Evolutionary conservation across 169 alveolate genomes (phyloP).

Genomic region (Neospora caninum): DNA sequence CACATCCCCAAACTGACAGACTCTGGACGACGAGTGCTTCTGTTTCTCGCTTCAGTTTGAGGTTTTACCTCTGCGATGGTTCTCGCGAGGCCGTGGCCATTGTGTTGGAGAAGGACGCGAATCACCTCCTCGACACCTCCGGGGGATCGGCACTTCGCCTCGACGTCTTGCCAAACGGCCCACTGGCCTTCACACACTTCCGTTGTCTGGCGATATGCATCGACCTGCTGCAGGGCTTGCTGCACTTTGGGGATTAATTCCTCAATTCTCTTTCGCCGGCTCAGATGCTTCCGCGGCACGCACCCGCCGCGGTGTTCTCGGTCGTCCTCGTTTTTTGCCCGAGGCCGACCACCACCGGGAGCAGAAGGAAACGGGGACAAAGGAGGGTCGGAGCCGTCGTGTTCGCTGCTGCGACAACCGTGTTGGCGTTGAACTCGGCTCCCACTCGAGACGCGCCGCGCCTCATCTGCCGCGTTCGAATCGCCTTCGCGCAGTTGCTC

Average conservation of each 20-base stretch:
- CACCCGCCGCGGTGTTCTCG: not conserved
- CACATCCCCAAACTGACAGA: no score
- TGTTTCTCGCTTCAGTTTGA: no score
- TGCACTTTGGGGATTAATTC: not conserved
- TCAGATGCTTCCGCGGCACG: no score
- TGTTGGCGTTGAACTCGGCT: no score
- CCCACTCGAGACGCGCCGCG: no score
- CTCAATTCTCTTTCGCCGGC: not conserved
- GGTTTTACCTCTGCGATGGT: constrained; percentile 30
- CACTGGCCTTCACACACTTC: constrained; percentile 42
- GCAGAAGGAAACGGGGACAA: no score
- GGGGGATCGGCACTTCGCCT: constrained; percentile 14
- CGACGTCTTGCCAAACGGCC: constrained; percentile 70
- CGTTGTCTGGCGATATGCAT: not conserved
- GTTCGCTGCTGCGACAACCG: no score
- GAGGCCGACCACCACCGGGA: not conserved
- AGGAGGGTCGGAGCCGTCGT: no score
- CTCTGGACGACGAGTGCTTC: no score
- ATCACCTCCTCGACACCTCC: constrained; percentile 31
- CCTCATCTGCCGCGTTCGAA: no score
- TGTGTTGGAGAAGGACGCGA: constrained; percentile 20
- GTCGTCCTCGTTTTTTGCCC: not conserved
- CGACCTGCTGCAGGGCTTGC: not conserved
- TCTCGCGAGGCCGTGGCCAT: constrained; percentile 54
- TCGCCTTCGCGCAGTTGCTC: no score